A percentile compares a stretch with the other conserved stretches of the same genome.
phyloP scores from a whole-genome alignment of 495 filamentous ascomycete species.

The Amphirosellinia nigrospora region DNA sequence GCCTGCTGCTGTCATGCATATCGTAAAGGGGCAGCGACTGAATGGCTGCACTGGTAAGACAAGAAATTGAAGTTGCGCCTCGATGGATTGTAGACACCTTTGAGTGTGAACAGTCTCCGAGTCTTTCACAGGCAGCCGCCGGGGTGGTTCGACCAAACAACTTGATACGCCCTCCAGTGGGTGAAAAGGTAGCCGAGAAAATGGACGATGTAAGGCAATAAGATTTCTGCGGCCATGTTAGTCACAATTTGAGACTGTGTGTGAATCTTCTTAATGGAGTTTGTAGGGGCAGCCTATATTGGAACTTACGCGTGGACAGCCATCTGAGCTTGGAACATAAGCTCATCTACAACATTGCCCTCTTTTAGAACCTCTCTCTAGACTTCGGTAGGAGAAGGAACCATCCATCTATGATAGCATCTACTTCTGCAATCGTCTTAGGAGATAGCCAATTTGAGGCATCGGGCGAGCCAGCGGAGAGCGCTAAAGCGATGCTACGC shows the following conservation, averaged over 20 bases:
- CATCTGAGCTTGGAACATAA: slow-evolving; percentile 77
- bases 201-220: slow-evolving; percentile 65
- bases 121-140: slow-evolving; percentile 40
- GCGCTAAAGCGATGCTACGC: slow-evolving; percentile 63
- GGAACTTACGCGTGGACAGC: slow-evolving; percentile 55
- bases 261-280: background rate
- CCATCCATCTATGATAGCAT: slow-evolving; percentile 71
- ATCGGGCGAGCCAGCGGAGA: slow-evolving; percentile 34
- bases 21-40: slow-evolving; percentile 71
- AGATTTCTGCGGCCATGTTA: slow-evolving; percentile 35
- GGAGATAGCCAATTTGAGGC: slow-evolving; percentile 22
- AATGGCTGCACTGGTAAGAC: slow-evolving; percentile 65
- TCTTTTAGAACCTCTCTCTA: slow-evolving; percentile 63
- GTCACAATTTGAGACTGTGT: background rate
- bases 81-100: slow-evolving; percentile 69
- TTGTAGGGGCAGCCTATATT: background rate
- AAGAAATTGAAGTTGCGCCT: slow-evolving; percentile 65
- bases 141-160: slow-evolving; percentile 45
- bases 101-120: slow-evolving; percentile 63
- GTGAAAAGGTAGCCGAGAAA: slow-evolving; percentile 43
- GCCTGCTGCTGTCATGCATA: slow-evolving; percentile 66
- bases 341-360: slow-evolving; percentile 66
- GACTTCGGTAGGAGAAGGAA: slow-evolving; percentile 66
- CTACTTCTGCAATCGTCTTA: slow-evolving; percentile 52
- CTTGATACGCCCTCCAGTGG: slow-evolving; percentile 44